Evolutionary conservation across 257 asterid species (phyloP).

Genomic region (Nicotiana tabacum): DNA sequence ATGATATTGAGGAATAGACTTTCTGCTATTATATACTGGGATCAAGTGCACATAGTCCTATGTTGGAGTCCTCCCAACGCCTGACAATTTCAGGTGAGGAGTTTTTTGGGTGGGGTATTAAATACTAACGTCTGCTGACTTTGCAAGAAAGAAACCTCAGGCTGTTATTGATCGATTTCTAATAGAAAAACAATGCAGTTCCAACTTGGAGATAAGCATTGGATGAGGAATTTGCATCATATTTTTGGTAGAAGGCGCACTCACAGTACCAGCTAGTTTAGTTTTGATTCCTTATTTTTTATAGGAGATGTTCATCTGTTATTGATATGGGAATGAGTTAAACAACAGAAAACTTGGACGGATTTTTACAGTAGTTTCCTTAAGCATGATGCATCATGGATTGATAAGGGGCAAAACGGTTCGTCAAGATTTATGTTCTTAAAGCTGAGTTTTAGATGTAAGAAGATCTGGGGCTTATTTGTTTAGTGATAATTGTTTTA

Average conservation of each 20-base stretch:
- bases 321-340: too few species aligned
- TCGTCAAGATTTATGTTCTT: too few species aligned
- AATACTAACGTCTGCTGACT: background rate
- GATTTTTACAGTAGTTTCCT: background rate
- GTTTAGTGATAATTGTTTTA: too few species aligned
- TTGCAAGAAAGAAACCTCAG: too few species aligned
- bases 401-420: background rate
- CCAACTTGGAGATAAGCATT: background rate
- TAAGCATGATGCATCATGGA: background rate
- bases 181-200: background rate
- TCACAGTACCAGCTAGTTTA: too few species aligned
- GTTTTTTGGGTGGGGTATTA: background rate
- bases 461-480: too few species aligned
- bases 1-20: background rate
- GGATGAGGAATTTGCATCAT: background rate
- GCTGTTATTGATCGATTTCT: too few species aligned
- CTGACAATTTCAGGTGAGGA: background rate
- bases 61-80: background rate
- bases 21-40: background rate
- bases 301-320: background rate
- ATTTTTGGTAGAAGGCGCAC: background rate
- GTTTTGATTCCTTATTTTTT: too few species aligned
- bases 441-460: too few species aligned
- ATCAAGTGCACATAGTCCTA: background rate
- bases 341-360: background rate